Base-by-base conservation (phyloP, 306 rosid species). In the Dryas alaskensis region DNA sequence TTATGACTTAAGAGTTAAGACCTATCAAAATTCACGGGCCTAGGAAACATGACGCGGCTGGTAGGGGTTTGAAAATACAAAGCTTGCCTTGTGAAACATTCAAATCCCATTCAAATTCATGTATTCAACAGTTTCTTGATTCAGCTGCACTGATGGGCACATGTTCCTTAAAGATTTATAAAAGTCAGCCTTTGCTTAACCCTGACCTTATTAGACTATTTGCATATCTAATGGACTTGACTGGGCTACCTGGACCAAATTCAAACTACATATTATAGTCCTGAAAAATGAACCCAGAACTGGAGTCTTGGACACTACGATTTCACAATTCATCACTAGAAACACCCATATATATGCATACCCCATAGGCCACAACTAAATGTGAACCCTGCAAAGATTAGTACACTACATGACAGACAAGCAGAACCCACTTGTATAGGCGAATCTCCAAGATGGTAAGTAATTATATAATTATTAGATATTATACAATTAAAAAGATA, bases 31-130 rank as follows among this genome's bases (percentile, higher is more conserved):
- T 8, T 47, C 31, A 66, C 43, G 60, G 61, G 73, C 72, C 69
- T 53, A 13, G 84, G 81, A 75, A 78, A 78, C 69, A 77, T 62
- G 77, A 66, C 25, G 45, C 76, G 5, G 46, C 71, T 47, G 44
- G 16, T 69, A 39, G 40, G 57, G 57, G 55, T 81, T 71, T 52
- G 49, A 61, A 81, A 69, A 75, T 59, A 65, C 42, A 60, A 62
- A 58, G 42, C 40, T 50, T 82, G 53, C 51, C 85, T 87, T 87
- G 81, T 50, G 57, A 70, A 80, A 50, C 78, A 84, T 82, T 72
- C 79, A 73, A 86, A 16, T 54, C 9, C 66, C 25, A 53, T 58
- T 47, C 50, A 40, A 59, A 46, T 77, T 77, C 85, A 81, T 77
- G 76, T 11, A 76, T 60, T 39, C 50, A 39, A 39, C 8, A 62